phyloP scores from a whole-genome alignment of 1,284 basidiomycete species.

The Moesziomyces sp. region DNA sequence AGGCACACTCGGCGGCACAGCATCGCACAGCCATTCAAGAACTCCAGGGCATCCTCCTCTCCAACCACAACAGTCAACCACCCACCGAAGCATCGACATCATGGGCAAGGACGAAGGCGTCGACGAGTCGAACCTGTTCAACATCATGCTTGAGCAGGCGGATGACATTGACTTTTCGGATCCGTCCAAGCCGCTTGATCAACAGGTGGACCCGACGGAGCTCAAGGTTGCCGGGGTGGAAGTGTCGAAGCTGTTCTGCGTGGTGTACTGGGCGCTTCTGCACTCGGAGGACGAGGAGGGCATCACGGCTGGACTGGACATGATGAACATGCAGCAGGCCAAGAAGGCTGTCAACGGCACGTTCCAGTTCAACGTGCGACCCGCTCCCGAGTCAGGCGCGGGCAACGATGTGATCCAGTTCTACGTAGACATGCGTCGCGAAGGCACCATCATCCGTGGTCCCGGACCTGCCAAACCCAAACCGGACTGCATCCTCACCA shows the following conservation, averaged over 20 bases:
- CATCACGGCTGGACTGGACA: slow-evolving; percentile 48
- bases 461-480: slow-evolving; percentile 50
- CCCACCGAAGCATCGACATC: not conserved
- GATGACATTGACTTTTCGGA: slow-evolving; percentile 54
- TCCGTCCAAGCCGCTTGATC: slow-evolving; percentile 13
- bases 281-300: slow-evolving; percentile 47
- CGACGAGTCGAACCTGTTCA: slow-evolving; percentile 52
- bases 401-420: slow-evolving; percentile 37
- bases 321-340: slow-evolving; percentile 53
- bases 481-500: slow-evolving; percentile 52
- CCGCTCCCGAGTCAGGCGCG: slow-evolving; percentile 18
- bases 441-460: slow-evolving; percentile 43
- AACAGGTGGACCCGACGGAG: slow-evolving; percentile 29
- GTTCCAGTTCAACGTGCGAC: slow-evolving; percentile 54
- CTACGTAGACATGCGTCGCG: slow-evolving; percentile 56
- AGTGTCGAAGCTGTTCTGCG: slow-evolving; percentile 39
- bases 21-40: too few species aligned
- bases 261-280: slow-evolving; percentile 51
- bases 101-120: slow-evolving; percentile 24
- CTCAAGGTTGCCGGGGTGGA: slow-evolving; percentile 50
- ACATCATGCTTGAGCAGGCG: slow-evolving; percentile 53
- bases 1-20: too few species aligned
- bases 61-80: not conserved
- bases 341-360: slow-evolving; percentile 55
- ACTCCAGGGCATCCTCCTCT: not conserved